Evolutionary conservation across 345 rosid species (phyloP).

Genomic region (Corchorus capsularis): DNA sequence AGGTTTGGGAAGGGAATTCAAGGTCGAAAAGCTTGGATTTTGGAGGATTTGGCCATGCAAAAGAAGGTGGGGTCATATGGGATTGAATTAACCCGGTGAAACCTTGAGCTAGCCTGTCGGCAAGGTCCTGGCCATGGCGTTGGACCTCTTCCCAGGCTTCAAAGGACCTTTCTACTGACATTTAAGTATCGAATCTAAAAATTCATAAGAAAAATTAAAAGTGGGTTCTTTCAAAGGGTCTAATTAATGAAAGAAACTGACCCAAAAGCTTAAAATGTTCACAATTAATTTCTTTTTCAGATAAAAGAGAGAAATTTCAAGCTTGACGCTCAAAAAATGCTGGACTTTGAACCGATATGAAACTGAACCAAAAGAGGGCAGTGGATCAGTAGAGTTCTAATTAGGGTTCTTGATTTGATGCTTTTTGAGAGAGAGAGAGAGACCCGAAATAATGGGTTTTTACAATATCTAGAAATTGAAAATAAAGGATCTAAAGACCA

Average conservation of each 20-base stretch:
- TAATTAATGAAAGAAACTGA: background rate
- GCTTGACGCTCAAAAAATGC: background rate
- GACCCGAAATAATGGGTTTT: background rate
- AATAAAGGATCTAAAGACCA: background rate
- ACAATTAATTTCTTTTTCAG: background rate
- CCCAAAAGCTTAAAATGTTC: slow-evolving; percentile 5
- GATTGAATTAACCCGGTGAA: slow-evolving; percentile 80
- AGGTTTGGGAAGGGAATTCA: slow-evolving; percentile 58
- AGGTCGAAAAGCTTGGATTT: slow-evolving; percentile 66
- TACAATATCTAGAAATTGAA: background rate
- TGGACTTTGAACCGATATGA: background rate
- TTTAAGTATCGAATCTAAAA: slow-evolving; percentile 23
- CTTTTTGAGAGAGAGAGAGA: no score
- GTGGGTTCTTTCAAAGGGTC: background rate
- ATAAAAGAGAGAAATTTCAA: background rate
- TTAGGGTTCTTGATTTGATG: background rate
- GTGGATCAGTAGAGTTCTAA: background rate
- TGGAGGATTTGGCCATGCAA: slow-evolving; percentile 68
- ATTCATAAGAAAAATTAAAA: slow-evolving; percentile 10
- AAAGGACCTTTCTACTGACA: slow-evolving; percentile 88
- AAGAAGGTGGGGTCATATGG: slow-evolving; percentile 67
- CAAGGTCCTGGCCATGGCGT: slow-evolving; percentile 89
- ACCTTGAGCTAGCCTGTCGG: slow-evolving; percentile 87
- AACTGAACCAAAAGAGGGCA: background rate
- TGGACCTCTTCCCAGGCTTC: slow-evolving; percentile 99